Evolutionary conservation across 768 basidiomycete genomes (phyloP).

Genomic region (Amyloporia xantha): DNA sequence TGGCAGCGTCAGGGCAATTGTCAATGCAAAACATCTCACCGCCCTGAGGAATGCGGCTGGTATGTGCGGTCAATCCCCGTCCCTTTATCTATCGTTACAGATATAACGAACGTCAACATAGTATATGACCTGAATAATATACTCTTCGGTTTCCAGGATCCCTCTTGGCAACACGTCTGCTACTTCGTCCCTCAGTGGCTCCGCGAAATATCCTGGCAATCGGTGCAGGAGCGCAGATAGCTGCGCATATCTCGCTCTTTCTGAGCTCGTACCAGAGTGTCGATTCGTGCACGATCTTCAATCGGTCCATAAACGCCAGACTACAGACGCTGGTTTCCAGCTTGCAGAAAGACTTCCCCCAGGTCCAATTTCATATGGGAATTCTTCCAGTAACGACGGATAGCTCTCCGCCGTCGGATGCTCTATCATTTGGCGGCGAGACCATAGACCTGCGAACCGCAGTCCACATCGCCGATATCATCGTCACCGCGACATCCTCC

Average conservation of each 20-base stretch:
- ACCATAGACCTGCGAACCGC: conserved; percentile 11
- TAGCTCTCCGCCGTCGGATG: too few species aligned
- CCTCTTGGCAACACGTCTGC: conserved; percentile 53
- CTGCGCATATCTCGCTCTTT: conserved; percentile 57
- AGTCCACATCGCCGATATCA: conserved; percentile 47
- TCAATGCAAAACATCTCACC: conserved; percentile 75
- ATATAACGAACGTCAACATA: neutral
- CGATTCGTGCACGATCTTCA: conserved; percentile 49
- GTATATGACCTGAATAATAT: neutral
- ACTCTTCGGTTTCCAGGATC: too few species aligned
- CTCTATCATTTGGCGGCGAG: too few species aligned
- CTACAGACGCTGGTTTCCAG: conserved; percentile 29
- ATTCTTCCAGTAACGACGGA: neutral
- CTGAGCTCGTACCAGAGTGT: conserved; percentile 52
- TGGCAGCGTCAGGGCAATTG: conserved; percentile 63
- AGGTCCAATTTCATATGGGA: conserved; percentile 9
- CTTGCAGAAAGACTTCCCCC: conserved; percentile 25
- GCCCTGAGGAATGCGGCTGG: conserved; percentile 81
- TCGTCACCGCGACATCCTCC: conserved; percentile 73
- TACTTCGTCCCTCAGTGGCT: conserved; percentile 28
- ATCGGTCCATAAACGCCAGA: conserved; percentile 50
- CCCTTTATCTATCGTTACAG: too few species aligned
- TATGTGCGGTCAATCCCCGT: conserved; percentile 25
- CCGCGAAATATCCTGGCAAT: conserved; percentile 53
- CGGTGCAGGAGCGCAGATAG: conserved; percentile 68